A percentile compares a stretch with the other conserved stretches of the same genome.
phyloP scores from a whole-genome alignment of 2,329 filamentous ascomycete genomes.

The Aspergillus sojae region DNA sequence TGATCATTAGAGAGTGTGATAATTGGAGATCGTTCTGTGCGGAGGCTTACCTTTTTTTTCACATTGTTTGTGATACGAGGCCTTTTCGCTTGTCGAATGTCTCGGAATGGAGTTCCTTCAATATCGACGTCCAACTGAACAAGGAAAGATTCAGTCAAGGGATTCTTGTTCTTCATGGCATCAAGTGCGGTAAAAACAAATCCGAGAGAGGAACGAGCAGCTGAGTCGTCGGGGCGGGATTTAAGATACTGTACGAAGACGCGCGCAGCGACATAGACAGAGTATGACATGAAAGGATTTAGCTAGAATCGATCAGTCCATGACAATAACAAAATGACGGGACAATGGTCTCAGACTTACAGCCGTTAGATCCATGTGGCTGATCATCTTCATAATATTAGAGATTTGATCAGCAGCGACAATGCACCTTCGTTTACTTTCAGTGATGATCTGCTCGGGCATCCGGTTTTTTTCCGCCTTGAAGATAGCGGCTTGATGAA shows the following conservation, averaged over 20 bases:
- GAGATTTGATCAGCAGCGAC: conserved; percentile 92
- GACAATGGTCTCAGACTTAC: conserved; percentile 56
- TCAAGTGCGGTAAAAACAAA: conserved; percentile 91
- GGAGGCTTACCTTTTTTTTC: conserved; percentile 10
- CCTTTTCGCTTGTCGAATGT: conserved; percentile 19
- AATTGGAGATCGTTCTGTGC: not conserved
- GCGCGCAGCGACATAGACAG: conserved; percentile 89
- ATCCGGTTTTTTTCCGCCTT: conserved; percentile 90
- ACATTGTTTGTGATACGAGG: conserved; percentile 6
- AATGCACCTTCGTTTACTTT: conserved; percentile 91
- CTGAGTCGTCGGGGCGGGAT: conserved; percentile 78
- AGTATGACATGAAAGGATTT: conserved; percentile 95
- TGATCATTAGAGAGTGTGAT: conserved; percentile 2
- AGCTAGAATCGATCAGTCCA: conserved; percentile 59
- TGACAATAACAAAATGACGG: conserved; percentile 3
- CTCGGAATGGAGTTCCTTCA: conserved; percentile 56
- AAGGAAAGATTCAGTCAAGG: conserved; percentile 90
- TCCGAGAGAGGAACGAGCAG: conserved; percentile 78
- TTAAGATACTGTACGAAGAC: conserved; percentile 98
- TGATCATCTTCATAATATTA: conserved; percentile 92
- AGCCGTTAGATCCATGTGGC: conserved; percentile 79
- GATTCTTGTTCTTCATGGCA: conserved; percentile 82
- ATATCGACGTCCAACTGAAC: conserved; percentile 92
- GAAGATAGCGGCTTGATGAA: conserved; percentile 98
- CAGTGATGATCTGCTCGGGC: conserved; percentile 73